These are phyloP conservation scores for Carallia pectinifolia DNA, from an alignment of 345 rosid species.

Conservation along the genomic window DNA sequence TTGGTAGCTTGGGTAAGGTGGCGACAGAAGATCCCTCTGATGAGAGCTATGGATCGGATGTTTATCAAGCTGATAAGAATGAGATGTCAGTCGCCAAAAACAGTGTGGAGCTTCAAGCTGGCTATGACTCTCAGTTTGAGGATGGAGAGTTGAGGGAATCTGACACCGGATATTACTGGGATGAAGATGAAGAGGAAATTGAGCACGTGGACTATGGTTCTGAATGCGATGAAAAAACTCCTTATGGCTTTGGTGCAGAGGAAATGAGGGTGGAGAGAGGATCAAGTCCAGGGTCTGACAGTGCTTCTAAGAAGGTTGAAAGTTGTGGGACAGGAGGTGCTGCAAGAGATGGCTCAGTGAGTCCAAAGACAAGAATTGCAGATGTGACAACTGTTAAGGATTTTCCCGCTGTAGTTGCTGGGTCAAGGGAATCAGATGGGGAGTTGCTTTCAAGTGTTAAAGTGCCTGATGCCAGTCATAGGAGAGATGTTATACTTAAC, in stretches of 20 bases:
- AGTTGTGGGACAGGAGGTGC: slow-evolving; percentile 14
- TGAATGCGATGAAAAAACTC: slow-evolving; percentile 48
- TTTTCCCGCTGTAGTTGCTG: slow-evolving; percentile 22
- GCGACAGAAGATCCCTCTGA: slow-evolving; percentile 16
- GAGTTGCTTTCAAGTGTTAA: slow-evolving; percentile 29
- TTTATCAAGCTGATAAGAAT: slow-evolving; percentile 25
- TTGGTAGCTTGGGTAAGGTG: slow-evolving; percentile 15
- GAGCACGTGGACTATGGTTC: slow-evolving; percentile 59
- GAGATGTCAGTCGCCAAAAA: slow-evolving; percentile 5
- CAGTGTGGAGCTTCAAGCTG: slow-evolving; percentile 38
- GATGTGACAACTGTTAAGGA: slow-evolving; percentile 32
- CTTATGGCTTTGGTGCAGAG: slow-evolving; percentile 28
- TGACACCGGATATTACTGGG: slow-evolving; percentile 33
- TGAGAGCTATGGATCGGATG: slow-evolving; percentile 20
- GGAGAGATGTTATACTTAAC: slow-evolving; percentile 17
- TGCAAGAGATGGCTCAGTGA: slow-evolving; percentile 19
- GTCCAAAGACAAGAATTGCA: slow-evolving; percentile 14
- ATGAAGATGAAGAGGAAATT: slow-evolving; percentile 32
- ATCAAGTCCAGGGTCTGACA: slow-evolving; percentile 21
- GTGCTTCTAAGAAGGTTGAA: slow-evolving; percentile 14
- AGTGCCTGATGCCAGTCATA: slow-evolving; percentile 17
- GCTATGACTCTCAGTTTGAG: slow-evolving; percentile 58
- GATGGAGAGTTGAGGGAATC: slow-evolving; percentile 67
- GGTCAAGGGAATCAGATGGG: slow-evolving; percentile 21
- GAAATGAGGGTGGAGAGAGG: slow-evolving; percentile 31